These are phyloP conservation scores for Boletales sp. DNA, from an alignment of 768 basidiomycete genomes.

Conservation along the genomic window DNA sequence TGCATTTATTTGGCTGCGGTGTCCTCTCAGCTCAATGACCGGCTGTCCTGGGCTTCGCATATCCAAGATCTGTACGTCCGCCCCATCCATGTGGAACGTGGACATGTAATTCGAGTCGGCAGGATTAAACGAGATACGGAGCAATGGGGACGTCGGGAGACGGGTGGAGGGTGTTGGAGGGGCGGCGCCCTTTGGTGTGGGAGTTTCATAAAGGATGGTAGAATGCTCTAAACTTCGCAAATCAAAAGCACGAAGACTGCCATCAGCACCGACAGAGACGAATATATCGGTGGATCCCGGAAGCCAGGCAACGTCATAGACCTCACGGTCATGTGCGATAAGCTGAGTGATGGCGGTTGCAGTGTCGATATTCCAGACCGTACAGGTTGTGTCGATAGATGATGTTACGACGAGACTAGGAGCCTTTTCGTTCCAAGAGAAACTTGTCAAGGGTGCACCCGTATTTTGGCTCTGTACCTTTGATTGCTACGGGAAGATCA, in stretches of 20 bases:
- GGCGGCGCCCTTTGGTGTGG: slow-evolving; percentile 69
- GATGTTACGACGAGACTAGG: slow-evolving; percentile 93
- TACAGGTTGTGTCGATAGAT: slow-evolving; percentile 98
- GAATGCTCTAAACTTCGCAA: slow-evolving; percentile 95
- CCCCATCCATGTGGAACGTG: slow-evolving; percentile 92
- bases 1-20: slow-evolving; percentile 78
- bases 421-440: slow-evolving; percentile 95
- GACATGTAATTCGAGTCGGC: slow-evolving; percentile 93
- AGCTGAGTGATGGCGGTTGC: slow-evolving; percentile 93
- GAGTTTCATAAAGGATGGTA: slow-evolving; percentile 95
- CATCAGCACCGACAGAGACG: slow-evolving; percentile 97
- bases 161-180: slow-evolving; percentile 58
- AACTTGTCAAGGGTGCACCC: slow-evolving; percentile 91
- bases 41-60: slow-evolving; percentile 97
- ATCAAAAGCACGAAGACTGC: slow-evolving; percentile 94
- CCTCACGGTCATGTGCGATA: slow-evolving; percentile 94
- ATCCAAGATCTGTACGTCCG: slow-evolving; percentile 88
- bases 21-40: slow-evolving; percentile 86
- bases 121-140: slow-evolving; percentile 89
- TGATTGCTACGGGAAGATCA: slow-evolving; percentile 55
- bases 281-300: slow-evolving; percentile 96
- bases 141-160: slow-evolving; percentile 74
- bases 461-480: slow-evolving; percentile 84
- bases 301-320: slow-evolving; percentile 98
- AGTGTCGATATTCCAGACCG: slow-evolving; percentile 98